Conservation (phyloP, 1,139 yeast genomes). For the Blastobotrys malaysiensis region DNA sequence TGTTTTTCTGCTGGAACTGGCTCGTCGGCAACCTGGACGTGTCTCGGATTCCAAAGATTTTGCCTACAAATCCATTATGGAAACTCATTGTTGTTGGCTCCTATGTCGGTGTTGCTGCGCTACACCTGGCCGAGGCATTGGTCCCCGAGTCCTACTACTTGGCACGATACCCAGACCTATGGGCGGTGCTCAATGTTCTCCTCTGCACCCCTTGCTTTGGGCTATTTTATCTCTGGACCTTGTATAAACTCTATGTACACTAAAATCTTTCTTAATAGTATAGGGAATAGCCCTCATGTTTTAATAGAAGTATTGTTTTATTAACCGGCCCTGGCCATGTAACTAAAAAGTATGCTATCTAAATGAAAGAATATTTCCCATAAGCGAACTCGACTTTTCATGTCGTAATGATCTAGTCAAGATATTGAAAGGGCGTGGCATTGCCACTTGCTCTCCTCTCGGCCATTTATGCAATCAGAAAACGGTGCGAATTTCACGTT, state of each 20-base stretch:
- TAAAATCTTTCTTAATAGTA: not conserved
- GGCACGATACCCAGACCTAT: conserved; percentile 65
- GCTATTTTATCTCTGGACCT: conserved; percentile 72
- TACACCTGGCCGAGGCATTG: conserved; percentile 52
- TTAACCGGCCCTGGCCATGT: too few species aligned
- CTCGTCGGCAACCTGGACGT: conserved; percentile 41
- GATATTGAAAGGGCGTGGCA: conserved; percentile 12
- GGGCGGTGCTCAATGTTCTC: conserved; percentile 72
- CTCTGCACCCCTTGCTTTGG: conserved; percentile 72
- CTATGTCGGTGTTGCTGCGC: conserved; percentile 48
- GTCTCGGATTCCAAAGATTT: conserved; percentile 8
- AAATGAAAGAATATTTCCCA: conserved; percentile 12
- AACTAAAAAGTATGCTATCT: too few species aligned
- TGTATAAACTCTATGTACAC: conserved; percentile 11
- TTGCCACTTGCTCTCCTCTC: conserved; percentile 27
- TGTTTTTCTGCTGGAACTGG: conserved; percentile 73
- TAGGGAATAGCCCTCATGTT: not conserved
- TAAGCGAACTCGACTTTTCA: conserved; percentile 14
- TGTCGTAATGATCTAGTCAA: conserved; percentile 1
- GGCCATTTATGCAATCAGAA: conserved; percentile 32
- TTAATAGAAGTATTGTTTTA: too few species aligned
- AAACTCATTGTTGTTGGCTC: conserved; percentile 51
- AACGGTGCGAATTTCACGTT: conserved; percentile 22
- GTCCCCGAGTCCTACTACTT: conserved; percentile 22
- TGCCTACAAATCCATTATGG: conserved; percentile 53